Conservation (phyloP, 2,329 filamentous ascomycete genomes). For the Colletotrichum zoysiae region DNA sequence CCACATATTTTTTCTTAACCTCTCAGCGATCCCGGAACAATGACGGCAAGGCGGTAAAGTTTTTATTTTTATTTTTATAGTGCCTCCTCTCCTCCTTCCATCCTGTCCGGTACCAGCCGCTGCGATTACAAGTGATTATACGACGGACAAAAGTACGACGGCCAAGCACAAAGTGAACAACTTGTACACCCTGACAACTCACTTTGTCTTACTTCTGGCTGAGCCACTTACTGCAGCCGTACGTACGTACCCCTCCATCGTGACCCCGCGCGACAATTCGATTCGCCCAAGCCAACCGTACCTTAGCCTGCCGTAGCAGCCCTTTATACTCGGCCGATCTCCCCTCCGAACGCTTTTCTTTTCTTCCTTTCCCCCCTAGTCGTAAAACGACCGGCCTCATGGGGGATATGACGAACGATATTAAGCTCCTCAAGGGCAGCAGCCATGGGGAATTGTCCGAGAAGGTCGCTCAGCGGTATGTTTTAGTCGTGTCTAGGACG, state of each 20-base stretch:
- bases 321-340: conserved; percentile 28
- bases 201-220: conserved; percentile 10
- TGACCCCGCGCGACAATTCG: conserved; percentile 41
- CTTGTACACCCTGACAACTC: neutral
- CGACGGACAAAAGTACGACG: neutral
- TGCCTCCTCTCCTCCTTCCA: neutral
- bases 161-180: too few species aligned
- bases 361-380: conserved; percentile 15
- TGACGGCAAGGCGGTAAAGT: conserved; percentile 16
- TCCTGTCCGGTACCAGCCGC: neutral
- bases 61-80: conserved; percentile 7
- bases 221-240: neutral
- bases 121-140: neutral
- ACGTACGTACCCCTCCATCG: conserved; percentile 37
- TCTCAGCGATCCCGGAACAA: conserved; percentile 35
- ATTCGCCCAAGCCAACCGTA: conserved; percentile 36
- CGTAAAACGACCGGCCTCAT: conserved; percentile 41
- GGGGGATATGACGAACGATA: conserved; percentile 53
- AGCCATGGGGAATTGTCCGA: conserved; percentile 52
- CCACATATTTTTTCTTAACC: conserved; percentile 27
- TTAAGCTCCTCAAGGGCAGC: conserved; percentile 53
- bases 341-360: conserved; percentile 19
- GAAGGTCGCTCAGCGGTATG: conserved; percentile 48
- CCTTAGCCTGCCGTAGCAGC: conserved; percentile 35
- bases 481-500: neutral